These are phyloP conservation scores for Parachlorella kessleri DNA, from an alignment of 139 green algal genomes.

Conservation along the genomic window DNA sequence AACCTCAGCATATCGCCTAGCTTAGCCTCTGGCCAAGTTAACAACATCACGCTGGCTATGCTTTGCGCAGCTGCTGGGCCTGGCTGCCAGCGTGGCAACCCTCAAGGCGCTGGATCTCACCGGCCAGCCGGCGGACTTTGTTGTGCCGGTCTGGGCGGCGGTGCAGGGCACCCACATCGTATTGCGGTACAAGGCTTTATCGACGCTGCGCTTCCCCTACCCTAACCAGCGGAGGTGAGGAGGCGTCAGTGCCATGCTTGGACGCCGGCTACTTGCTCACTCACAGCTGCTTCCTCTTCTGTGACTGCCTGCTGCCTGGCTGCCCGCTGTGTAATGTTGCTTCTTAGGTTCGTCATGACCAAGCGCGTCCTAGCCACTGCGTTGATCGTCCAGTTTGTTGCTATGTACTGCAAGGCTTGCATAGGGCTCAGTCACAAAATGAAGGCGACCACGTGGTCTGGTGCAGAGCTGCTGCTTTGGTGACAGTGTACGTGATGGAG, in stretches of 20 bases:
- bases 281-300: not conserved
- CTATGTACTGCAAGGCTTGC: not conserved
- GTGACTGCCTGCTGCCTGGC: not conserved
- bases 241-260: not conserved
- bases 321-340: no score
- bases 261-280: not conserved
- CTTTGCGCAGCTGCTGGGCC: conserved; percentile 64
- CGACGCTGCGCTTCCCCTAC: conserved; percentile 54
- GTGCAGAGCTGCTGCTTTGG: conserved; percentile 23
- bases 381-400: not conserved
- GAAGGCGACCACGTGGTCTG: not conserved
- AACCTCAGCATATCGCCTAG: no score
- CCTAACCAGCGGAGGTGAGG: conserved; percentile 47
- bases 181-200: conserved; percentile 62
- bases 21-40: no score
- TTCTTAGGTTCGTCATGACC: no score
- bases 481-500: conserved; percentile 24
- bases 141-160: conserved; percentile 60
- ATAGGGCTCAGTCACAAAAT: not conserved
- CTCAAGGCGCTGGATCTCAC: conserved; percentile 54
- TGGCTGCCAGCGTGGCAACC: conserved; percentile 62
- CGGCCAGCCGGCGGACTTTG: conserved; percentile 23
- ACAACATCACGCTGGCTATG: no score
- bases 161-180: conserved; percentile 65
- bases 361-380: no score